Conservation (phyloP, 2,329 filamentous ascomycete species). For the Apiospora saccharicola region DNA sequence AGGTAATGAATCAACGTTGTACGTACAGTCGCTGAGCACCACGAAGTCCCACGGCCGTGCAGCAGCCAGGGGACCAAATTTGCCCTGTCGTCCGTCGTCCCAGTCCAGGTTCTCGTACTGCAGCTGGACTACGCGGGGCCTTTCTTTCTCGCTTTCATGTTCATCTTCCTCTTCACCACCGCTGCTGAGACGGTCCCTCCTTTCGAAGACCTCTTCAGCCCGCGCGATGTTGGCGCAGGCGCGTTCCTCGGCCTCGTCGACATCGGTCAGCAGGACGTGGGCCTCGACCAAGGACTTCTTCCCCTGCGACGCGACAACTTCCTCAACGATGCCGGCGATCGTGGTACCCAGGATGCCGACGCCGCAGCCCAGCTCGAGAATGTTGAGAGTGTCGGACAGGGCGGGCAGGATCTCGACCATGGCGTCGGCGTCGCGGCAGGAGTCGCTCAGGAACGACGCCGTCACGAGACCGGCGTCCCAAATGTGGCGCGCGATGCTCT, state of each 20-base stretch:
- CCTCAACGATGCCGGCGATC: constrained; percentile 47
- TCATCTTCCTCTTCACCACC: constrained; percentile 16
- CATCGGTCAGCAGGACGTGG: constrained; percentile 61
- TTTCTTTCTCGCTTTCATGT: background rate
- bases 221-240: constrained; percentile 55
- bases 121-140: constrained; percentile 34
- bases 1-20: constrained; percentile 64
- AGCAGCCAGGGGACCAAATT: constrained; percentile 51
- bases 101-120: constrained; percentile 65
- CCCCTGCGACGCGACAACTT: constrained; percentile 32
- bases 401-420: constrained; percentile 31
- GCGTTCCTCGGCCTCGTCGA: constrained; percentile 60
- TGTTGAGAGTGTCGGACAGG: constrained; percentile 44
- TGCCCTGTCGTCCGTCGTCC: constrained; percentile 56
- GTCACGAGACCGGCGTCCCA: constrained; percentile 65
- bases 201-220: constrained; percentile 26
- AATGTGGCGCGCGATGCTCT: constrained; percentile 66
- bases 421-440: constrained; percentile 25
- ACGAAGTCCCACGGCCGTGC: constrained; percentile 58
- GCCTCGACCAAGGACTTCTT: constrained; percentile 27
- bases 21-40: constrained; percentile 67
- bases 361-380: constrained; percentile 64
- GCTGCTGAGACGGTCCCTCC: background rate
- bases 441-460: constrained; percentile 45
- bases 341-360: constrained; percentile 64